These are phyloP conservation scores for Kickxella alabastrina DNA, from an alignment of 192 early-diverging fungal species.

Conservation along the genomic window DNA sequence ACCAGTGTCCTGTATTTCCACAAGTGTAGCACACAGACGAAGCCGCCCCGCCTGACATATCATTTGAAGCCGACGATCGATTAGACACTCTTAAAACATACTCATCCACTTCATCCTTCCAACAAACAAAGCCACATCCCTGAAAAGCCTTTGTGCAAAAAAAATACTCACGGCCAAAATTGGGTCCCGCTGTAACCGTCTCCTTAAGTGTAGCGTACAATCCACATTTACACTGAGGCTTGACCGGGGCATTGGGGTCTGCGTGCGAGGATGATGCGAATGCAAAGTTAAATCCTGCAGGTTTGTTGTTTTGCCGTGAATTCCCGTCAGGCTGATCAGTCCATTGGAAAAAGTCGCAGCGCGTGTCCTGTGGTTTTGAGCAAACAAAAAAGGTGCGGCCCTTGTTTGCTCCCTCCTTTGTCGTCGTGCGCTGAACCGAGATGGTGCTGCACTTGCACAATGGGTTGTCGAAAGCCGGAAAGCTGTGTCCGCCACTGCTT, in stretches of 20 bases:
- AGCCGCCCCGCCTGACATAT: no score
- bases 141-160: slow-evolving; percentile 45
- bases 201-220: slow-evolving; percentile 33
- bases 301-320: no score
- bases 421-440: slow-evolving; percentile 38
- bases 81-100: slow-evolving; percentile 4
- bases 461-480: slow-evolving; percentile 11
- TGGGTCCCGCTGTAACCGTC: slow-evolving; percentile 12
- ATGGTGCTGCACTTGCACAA: slow-evolving; percentile 45
- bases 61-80: not conserved
- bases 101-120: slow-evolving; percentile 28
- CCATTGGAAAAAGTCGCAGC: slow-evolving; percentile 62
- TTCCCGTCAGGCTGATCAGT: slow-evolving; percentile 54
- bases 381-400: slow-evolving; percentile 57
- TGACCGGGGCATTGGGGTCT: slow-evolving; percentile 2
- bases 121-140: slow-evolving; percentile 39
- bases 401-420: slow-evolving; percentile 56
- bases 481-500: no score
- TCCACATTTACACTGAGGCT: slow-evolving; percentile 54
- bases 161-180: slow-evolving; percentile 55
- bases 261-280: not conserved
- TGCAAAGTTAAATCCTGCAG: not conserved
- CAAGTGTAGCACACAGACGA: not conserved
- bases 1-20: not conserved
- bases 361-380: slow-evolving; percentile 20